Evolutionary conservation across 208 protist genomes (phyloP).

Genomic region (Leishmania tropica): DNA sequence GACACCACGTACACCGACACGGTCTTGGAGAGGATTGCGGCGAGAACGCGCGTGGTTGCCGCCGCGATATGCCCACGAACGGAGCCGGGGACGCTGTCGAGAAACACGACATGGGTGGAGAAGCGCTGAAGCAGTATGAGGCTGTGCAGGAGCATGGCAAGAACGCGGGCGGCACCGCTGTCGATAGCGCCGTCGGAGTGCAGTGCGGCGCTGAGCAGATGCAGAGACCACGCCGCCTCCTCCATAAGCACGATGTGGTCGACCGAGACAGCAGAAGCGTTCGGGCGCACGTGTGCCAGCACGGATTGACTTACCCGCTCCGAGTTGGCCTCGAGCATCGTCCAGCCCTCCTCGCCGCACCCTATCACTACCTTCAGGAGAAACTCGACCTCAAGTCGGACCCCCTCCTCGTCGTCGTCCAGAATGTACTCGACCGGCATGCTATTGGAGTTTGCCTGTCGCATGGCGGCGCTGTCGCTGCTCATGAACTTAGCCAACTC

Average conservation of each 20-base stretch:
- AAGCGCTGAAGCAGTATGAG: slow-evolving; percentile 25
- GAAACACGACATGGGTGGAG: background rate
- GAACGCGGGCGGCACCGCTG: slow-evolving; percentile 15
- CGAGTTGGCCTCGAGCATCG: slow-evolving; percentile 17
- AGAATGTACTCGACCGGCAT: slow-evolving; percentile 33
- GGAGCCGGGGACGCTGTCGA: slow-evolving; percentile 13
- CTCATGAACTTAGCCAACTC: slow-evolving; percentile 20
- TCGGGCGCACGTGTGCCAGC: slow-evolving; percentile 13
- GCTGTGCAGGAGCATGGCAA: slow-evolving; percentile 29
- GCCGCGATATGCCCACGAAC: slow-evolving; percentile 29
- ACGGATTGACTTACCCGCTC: slow-evolving; percentile 10
- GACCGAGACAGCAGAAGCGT: background rate
- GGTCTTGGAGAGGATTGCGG: slow-evolving; percentile 27
- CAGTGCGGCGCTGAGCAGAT: slow-evolving; percentile 29
- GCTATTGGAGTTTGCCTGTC: background rate
- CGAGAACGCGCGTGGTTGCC: slow-evolving; percentile 16
- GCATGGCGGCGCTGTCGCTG: background rate
- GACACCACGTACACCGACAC: slow-evolving; percentile 30
- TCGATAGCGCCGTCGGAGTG: slow-evolving; percentile 23
- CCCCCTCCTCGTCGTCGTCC: slow-evolving; percentile 45
- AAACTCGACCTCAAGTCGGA: slow-evolving; percentile 52
- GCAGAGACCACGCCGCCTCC: slow-evolving; percentile 35
- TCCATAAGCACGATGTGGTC: slow-evolving; percentile 26
- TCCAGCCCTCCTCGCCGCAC: slow-evolving; percentile 40
- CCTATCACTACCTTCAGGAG: slow-evolving; percentile 35